Evolutionary conservation across 371 early-diverging fungal species (phyloP), one percentile per base, ranked within the genome.

Genomic region (Phascolomyces articulosus): DNA sequence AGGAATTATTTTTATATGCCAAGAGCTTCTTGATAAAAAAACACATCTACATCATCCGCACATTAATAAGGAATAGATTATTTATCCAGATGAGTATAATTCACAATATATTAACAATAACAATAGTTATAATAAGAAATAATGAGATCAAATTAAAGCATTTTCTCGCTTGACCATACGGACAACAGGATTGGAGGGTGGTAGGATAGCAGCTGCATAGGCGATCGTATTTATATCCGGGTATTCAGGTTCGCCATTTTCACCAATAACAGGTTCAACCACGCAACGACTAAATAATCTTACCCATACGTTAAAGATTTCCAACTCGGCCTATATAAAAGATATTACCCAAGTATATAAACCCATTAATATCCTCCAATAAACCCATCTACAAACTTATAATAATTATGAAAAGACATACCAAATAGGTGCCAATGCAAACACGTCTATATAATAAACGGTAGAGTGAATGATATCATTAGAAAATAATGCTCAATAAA

Each of bases 291-390:
- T 44, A 23, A 64, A 53, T 10, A 64, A 34, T 21, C 34, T 27
- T 18, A 58, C 40, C 58, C 44, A 58, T 2, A 40, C 24, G 27
- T 58, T 55, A 38, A 53, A 64, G 58, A 57, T 48, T 20, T 64
- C 58, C 24, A 44, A 16, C 29, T 64, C 65, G 16, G 65, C 65
- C 63, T 63, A 55, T 2, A 41, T 13, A 40, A n/a, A n/a, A 56
- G n/a, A n/a, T n/a, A n/a, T n/a, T n/a, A n/a, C n/a, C n/a, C n/a
- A n/a, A n/a, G n/a, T n/a, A n/a, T n/a, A n/a, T n/a, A n/a, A n/a
- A n/a, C n/a, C n/a, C n/a, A n/a, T n/a, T n/a, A n/a, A n/a, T n/a
- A n/a, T n/a, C n/a, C n/a, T n/a, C n/a, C n/a, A n/a, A n/a, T n/a
- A n/a, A n/a, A n/a, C n/a, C n/a, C n/a, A n/a, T n/a, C n/a, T n/a